A percentile compares a stretch with the other conserved stretches of the same genome.
Conservation (phyloP, 2,329 filamentous ascomycete species). For the Ceratocystis cubensis region DNA sequence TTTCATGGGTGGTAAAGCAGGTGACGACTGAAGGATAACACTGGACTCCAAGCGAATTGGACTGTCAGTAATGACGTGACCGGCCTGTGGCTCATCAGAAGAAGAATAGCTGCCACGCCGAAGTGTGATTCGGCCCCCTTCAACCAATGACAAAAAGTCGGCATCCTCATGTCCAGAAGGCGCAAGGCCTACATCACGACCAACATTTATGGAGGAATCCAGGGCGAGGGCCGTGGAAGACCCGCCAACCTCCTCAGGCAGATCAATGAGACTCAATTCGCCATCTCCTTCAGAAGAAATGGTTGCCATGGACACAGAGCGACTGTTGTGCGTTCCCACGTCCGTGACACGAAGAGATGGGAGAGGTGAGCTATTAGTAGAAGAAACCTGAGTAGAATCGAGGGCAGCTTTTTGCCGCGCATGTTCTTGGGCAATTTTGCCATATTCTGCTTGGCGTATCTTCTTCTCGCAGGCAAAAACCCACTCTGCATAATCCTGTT, state of each 20-base stretch:
- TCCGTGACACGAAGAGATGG: conserved; percentile 17
- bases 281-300: background rate
- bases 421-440: conserved; percentile 18
- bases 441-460: conserved; percentile 51
- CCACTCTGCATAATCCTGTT: conserved; percentile 70
- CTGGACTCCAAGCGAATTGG: conserved; percentile 16
- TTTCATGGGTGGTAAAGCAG: conserved; percentile 12
- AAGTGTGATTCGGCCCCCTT: conserved; percentile 5
- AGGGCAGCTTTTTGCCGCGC: background rate
- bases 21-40: conserved; percentile 14
- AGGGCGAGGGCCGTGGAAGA: conserved; percentile 9
- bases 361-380: conserved; percentile 7
- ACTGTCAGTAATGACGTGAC: conserved; percentile 8
- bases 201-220: conserved; percentile 15
- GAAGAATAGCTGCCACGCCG: conserved; percentile 13
- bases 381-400: background rate
- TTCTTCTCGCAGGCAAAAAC: conserved; percentile 61
- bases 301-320: conserved; percentile 14
- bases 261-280: conserved; percentile 14
- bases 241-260: background rate
- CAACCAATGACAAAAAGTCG: conserved; percentile 12
- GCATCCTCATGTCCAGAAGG: conserved; percentile 4
- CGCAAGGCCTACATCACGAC: conserved; percentile 5
- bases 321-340: background rate
- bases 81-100: conserved; percentile 7